A percentile compares a stretch with the other conserved stretches of the same genome.
Conservation (phyloP, 805 yeast genomes). For the Maudiozyma pseudohumilis region DNA sequence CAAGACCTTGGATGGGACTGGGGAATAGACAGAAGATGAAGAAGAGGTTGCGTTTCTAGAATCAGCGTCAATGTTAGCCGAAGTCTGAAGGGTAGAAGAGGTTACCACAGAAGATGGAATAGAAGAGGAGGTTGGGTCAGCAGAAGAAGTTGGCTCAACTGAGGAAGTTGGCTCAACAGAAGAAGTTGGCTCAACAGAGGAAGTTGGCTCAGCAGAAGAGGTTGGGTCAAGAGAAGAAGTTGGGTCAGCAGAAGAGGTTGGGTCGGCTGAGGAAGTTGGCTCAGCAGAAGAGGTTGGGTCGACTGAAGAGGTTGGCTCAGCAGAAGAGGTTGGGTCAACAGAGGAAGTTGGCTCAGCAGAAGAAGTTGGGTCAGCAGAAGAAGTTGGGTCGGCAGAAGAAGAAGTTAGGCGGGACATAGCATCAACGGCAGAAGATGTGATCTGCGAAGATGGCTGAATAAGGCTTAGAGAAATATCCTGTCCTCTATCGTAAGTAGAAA, state of each 20-base stretch:
- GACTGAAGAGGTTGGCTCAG: constrained; percentile 34
- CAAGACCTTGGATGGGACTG: constrained; percentile 39
- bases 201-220: constrained; percentile 35
- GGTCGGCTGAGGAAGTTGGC: too few species aligned
- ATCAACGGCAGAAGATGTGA: too few species aligned
- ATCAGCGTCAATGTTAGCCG: too few species aligned
- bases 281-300: too few species aligned
- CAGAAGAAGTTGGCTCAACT: constrained; percentile 11
- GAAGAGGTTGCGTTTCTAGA: constrained; percentile 36
- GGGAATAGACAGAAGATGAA: constrained; percentile 37
- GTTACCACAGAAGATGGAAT: constrained; percentile 5
- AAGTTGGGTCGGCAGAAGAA: too few species aligned
- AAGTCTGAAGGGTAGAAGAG: not conserved
- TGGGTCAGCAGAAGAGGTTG: too few species aligned
- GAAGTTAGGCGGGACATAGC: too few species aligned
- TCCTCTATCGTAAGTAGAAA: too few species aligned
- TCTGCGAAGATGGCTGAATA: too few species aligned
- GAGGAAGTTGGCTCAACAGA: constrained; percentile 16
- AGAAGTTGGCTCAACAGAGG: constrained; percentile 20
- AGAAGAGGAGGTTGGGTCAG: constrained; percentile 34
- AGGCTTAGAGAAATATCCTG: too few species aligned
- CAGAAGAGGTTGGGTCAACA: constrained; percentile 36
- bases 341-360: too few species aligned
- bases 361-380: too few species aligned
- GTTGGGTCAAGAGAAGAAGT: constrained; percentile 39